These are phyloP conservation scores for Prinsepia uniflora DNA, from an alignment of 306 rosid species.

Conservation along the genomic window DNA sequence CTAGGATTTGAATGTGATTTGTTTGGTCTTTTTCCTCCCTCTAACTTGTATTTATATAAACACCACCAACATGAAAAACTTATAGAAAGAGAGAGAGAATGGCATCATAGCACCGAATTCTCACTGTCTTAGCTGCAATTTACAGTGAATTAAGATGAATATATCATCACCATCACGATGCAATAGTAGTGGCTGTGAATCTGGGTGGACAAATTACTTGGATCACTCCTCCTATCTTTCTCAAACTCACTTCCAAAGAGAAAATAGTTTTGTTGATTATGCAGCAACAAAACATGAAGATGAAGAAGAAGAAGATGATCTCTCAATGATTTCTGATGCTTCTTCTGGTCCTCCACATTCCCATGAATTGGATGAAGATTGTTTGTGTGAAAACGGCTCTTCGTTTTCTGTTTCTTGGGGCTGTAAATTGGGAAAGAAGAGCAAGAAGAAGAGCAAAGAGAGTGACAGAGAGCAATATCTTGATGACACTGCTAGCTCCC, in stretches of 20 bases:
- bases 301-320: conserved; percentile 48
- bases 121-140: neutral
- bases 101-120: conserved; percentile 19
- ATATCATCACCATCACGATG: conserved; percentile 51
- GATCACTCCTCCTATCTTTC: conserved; percentile 67
- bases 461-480: conserved; percentile 46
- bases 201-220: conserved; percentile 90
- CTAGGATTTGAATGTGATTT: conserved; percentile 57
- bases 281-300: conserved; percentile 32
- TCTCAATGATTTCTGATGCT: conserved; percentile 91
- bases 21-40: conserved; percentile 37
- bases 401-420: conserved; percentile 26
- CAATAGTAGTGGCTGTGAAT: conserved; percentile 66
- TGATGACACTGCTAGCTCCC: conserved; percentile 95
- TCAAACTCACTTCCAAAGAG: conserved; percentile 31
- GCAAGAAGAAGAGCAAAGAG: conserved; percentile 40
- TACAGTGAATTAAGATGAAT: conserved; percentile 38
- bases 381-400: conserved; percentile 35
- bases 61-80: conserved; percentile 27
- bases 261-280: conserved; percentile 15
- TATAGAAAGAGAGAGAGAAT: conserved; percentile 8
- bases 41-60: conserved; percentile 39
- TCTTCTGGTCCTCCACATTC: conserved; percentile 85
- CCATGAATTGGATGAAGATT: conserved; percentile 37
- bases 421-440: conserved; percentile 23